phyloP scores from a whole-genome alignment of 2,329 filamentous ascomycete genomes.

The Colletotrichum costaricense region DNA sequence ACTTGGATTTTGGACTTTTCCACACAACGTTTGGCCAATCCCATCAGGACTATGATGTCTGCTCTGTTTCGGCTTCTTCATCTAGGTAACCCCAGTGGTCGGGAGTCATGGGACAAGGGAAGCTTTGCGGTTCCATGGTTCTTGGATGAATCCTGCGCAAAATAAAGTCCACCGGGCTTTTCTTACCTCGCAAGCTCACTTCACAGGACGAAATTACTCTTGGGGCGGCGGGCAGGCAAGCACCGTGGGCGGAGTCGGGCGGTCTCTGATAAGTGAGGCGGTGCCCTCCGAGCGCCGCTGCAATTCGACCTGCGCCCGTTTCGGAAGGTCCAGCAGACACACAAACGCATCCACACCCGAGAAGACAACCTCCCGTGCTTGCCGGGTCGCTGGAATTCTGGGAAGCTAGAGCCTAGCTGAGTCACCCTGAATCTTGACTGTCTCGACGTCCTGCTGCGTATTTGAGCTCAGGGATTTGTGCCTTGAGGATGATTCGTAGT shows the following conservation, averaged over 20 bases:
- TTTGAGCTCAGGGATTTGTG: not conserved
- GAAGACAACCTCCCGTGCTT: constrained; percentile 8
- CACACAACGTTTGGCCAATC: not conserved
- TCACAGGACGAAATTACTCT: not conserved
- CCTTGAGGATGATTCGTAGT: not conserved
- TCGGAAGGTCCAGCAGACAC: constrained; percentile 24
- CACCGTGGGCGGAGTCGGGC: constrained; percentile 10
- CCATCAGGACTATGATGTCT: constrained; percentile 17
- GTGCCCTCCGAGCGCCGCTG: constrained; percentile 24
- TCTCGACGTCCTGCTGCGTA: constrained; percentile 4
- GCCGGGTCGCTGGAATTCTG: not conserved
- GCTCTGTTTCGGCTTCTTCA: constrained; percentile 7
- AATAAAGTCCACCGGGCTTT: not conserved
- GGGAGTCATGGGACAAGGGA: constrained; percentile 10
- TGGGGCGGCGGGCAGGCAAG: not conserved
- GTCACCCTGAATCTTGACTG: constrained; percentile 18
- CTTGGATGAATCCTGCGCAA: not conserved
- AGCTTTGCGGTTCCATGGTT: not conserved
- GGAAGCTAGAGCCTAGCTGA: not conserved
- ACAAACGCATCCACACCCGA: not conserved
- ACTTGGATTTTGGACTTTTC: not conserved
- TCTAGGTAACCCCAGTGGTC: not conserved
- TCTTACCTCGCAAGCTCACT: not conserved
- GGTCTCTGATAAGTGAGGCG: constrained; percentile 18
- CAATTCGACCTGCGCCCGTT: constrained; percentile 12